Conservation (phyloP, 2,329 filamentous ascomycete species). For the Venturia aucupariae region DNA sequence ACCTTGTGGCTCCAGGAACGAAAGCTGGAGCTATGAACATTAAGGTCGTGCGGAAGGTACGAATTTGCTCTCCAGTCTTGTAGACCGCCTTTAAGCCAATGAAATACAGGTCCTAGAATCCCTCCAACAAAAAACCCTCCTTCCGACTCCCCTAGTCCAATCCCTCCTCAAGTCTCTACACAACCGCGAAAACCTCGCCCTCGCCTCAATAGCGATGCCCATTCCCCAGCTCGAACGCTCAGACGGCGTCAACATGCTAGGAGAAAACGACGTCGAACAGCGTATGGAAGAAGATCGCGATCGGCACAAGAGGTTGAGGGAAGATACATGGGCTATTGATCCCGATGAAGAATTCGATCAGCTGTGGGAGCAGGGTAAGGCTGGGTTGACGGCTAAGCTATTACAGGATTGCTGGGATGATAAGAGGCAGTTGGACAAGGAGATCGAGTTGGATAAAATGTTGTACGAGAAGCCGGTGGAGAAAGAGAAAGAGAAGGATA, state of each 20-base stretch:
- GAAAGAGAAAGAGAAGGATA: background rate
- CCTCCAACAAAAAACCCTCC: slow-evolving; percentile 2
- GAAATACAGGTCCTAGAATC: slow-evolving; percentile 11
- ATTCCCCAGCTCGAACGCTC: background rate
- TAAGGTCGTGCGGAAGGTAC: slow-evolving; percentile 76
- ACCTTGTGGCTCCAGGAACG: slow-evolving; percentile 80
- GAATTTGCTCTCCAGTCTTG: slow-evolving; percentile 19
- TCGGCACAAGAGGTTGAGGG: slow-evolving; percentile 80
- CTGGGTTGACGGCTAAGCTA: slow-evolving; percentile 69
- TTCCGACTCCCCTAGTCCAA: background rate
- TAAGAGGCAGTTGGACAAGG: slow-evolving; percentile 42
- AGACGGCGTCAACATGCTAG: slow-evolving; percentile 7
- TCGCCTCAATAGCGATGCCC: slow-evolving; percentile 8
- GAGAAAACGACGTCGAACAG: slow-evolving; percentile 66
- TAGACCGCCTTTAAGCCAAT: background rate
- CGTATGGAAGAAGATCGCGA: slow-evolving; percentile 95
- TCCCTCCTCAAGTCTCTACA: background rate
- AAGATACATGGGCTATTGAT: slow-evolving; percentile 86
- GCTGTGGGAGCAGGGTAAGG: slow-evolving; percentile 69
- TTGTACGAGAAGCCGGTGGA: background rate
- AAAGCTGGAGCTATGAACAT: slow-evolving; percentile 87
- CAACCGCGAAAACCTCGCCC: slow-evolving; percentile 14
- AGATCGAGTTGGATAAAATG: slow-evolving; percentile 31
- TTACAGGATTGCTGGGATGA: slow-evolving; percentile 67
- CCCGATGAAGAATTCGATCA: slow-evolving; percentile 55